A percentile compares a stretch with the other conserved stretches of the same genome.
phyloP scores from a whole-genome alignment of 108 stramenopile genomes.

The Nitzschia sp. region DNA sequence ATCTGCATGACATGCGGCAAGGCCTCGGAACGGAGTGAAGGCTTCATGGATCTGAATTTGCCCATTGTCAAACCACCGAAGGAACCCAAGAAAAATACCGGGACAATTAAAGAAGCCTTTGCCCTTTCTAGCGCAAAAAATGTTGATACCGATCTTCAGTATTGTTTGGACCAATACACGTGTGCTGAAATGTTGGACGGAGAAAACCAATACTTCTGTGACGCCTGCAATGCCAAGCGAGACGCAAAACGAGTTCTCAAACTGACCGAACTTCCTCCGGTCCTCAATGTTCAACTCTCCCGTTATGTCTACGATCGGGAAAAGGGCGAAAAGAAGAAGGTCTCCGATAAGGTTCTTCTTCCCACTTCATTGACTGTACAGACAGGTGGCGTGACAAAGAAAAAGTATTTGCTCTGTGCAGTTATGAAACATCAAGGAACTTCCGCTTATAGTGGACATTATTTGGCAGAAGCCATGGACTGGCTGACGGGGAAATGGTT shows the following conservation, averaged over 20 bases:
- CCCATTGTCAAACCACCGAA: conserved; percentile 52
- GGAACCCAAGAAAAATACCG: background rate
- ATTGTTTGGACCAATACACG: conserved; percentile 63
- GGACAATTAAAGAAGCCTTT: conserved; percentile 17
- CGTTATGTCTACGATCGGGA: conserved; percentile 79
- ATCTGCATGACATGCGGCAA: conserved; percentile 54
- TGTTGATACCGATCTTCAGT: conserved; percentile 65
- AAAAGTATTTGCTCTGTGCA: conserved; percentile 64
- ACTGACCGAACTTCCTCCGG: conserved; percentile 65
- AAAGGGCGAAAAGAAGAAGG: conserved; percentile 65
- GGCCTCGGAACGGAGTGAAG: conserved; percentile 50
- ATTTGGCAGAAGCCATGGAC: conserved; percentile 84
- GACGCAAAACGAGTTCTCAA: conserved; percentile 57
- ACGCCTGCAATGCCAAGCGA: conserved; percentile 53
- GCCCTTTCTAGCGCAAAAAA: background rate
- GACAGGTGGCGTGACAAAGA: background rate
- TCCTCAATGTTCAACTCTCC: conserved; percentile 82
- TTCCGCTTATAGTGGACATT: conserved; percentile 85
- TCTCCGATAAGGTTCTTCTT: conserved; percentile 69
- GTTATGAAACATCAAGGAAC: conserved; percentile 82
- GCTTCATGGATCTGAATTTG: conserved; percentile 73
- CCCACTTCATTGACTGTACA: conserved; percentile 49
- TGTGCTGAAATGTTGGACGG: conserved; percentile 64
- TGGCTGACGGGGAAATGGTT: conserved; percentile 85
- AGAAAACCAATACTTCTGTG: conserved; percentile 86